Evolutionary conservation across 257 asterid species (phyloP), one percentile per base, ranked within the genome.

Genomic region (Oldenlandia corymbosa): DNA sequence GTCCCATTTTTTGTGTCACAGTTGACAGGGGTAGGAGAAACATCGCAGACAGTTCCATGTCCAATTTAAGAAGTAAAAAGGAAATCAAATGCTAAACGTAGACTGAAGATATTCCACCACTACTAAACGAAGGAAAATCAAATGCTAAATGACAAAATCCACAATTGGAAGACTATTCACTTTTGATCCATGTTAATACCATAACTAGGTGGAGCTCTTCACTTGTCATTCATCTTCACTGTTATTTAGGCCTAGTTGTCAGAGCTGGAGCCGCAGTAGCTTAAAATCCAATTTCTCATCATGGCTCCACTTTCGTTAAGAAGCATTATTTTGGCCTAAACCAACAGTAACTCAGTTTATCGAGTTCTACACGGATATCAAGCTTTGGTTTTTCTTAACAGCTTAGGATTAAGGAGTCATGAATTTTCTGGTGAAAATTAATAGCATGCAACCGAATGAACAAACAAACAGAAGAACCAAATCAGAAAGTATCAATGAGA

Each of bases 211-310:
- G 45, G n/a, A 47, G 47, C 30, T 37, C 17, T 63, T 49, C 47
- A 21, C 26, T 63, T 49, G 68, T 63, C 68, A 63, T 63, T 63
- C 68, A 21, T 49, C 36, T 2, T 21, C 34, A 48, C 59, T 63
- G 68, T 63, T 63, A 24, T 7, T 2, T 8, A 47, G 32, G 47
- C 36, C 58, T 48, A 37, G 32, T 49, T 63, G 36, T 48, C 34
- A 26, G 18, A 16, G 49, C 21, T n/a, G 26, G 49, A 21, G 68
- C 48, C 7, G 17, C 48, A 36, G 12, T 48, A 24, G 16, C 41
- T 24, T 49, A 34, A 63, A 41, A 34, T 9, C 18, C 62, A 58
- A 21, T 31, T 39, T 10, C 63, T 12, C 51, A 50, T 23, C 28
- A 60, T 21, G 39, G 6, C 36, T 16, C 24, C 41, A 17, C n/a